Base-by-base conservation (phyloP, 192 early-diverging fungal genomes). In the Chytriomyces hyalinus region DNA sequence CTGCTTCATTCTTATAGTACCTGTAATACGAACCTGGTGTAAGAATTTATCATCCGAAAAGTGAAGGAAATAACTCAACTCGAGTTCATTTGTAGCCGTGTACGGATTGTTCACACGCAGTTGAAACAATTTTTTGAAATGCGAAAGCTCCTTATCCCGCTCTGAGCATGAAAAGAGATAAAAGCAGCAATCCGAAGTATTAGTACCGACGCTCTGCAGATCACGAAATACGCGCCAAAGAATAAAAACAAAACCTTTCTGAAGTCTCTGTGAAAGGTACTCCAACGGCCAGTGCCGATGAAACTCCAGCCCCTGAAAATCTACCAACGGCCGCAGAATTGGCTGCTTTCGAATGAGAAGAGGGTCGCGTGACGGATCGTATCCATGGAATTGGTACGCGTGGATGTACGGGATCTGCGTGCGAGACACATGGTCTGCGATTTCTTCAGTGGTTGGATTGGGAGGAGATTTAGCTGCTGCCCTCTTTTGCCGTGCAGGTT, bases 241-340 rank as follows among this genome's bases (percentile, higher is more conserved):
- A 5, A 45, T 9, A 46, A 60, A 13, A 45, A 60, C 5, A 24
- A 70, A 46, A 70, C 76, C 76, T 70, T 70, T 53, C 67, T 68
- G 67, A 20, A 78, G 51, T 49, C 76, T n/a, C 36, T 70, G 76
- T 13, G 76, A 78, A 26, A 78, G 48, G 17, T 60, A 59, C 49
- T 78, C 76, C 43, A 78, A 49, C 28, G 76, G 76, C 76, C 76
- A 78, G 59, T 78, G 76, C 13, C 76, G 49, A 50, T 78, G 76
- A 50, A 78, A 78, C 61, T 78, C 76, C 2, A 78, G 20, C 11
- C 76, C 76, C 36, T 63, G 22, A 24, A 78, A 53, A 17, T 78
- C 76, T 5, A 78, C 76, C 13, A 78, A 49, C 44, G 76, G 76
- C 11, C 65, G 53, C 49, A 78, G 47, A 20, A 70, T 68, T 13